These are phyloP conservation scores for Geosmithia putterillii DNA, from an alignment of 2,329 filamentous ascomycete genomes.

Conservation along the genomic window DNA sequence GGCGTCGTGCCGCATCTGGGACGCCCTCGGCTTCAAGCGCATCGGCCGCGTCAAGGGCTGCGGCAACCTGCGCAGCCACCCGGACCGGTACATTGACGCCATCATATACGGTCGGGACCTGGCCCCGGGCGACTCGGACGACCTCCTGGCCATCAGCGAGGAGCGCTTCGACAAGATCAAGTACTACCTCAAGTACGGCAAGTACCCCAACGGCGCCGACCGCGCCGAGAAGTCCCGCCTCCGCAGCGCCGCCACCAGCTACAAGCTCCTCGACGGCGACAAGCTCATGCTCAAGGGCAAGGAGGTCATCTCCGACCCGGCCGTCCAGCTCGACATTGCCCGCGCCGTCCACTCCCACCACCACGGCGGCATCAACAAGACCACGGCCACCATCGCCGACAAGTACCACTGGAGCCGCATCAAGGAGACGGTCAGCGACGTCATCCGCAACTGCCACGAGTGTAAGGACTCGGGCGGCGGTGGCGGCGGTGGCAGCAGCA, in stretches of 20 bases:
- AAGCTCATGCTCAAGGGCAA: constrained; percentile 96
- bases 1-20: constrained; percentile 83
- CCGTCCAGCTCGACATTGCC: constrained; percentile 83
- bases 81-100: constrained; percentile 57
- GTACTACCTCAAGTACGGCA: constrained; percentile 88
- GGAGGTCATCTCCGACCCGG: constrained; percentile 85
- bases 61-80: constrained; percentile 57
- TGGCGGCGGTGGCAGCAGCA: background rate
- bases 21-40: constrained; percentile 82
- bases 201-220: constrained; percentile 88
- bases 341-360: constrained; percentile 58
- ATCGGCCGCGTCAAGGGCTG: constrained; percentile 71
- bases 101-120: constrained; percentile 66
- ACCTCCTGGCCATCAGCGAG: constrained; percentile 80
- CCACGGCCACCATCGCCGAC: constrained; percentile 84
- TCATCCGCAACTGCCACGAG: constrained; percentile 81
- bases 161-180: constrained; percentile 98
- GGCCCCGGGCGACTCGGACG: constrained; percentile 30
- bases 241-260: constrained; percentile 86
- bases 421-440: constrained; percentile 91
- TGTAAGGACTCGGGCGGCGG: constrained; percentile 61
- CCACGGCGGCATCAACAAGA: constrained; percentile 97
- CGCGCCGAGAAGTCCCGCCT: constrained; percentile 91
- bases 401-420: constrained; percentile 96
- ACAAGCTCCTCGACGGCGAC: constrained; percentile 68